A percentile compares a stretch with the other conserved stretches of the same genome.
phyloP scores from a whole-genome alignment of 495 filamentous ascomycete genomes.

The Neurospora sp. region DNA sequence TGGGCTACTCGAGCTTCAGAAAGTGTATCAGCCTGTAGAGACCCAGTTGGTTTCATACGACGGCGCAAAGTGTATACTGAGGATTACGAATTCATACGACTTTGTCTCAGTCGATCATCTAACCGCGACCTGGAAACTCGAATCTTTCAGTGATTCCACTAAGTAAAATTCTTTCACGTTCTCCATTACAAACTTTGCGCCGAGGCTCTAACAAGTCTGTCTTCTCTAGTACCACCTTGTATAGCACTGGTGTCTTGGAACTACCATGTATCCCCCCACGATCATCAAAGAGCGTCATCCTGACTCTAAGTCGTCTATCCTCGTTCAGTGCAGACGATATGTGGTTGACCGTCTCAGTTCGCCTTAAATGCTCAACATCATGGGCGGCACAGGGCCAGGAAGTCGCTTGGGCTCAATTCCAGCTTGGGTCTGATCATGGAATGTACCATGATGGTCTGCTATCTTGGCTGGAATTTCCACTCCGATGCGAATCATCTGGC shows the following conservation, averaged over 20 bases:
- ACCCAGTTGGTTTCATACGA: background rate
- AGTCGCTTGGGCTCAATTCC: constrained; percentile 20
- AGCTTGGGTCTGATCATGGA: background rate
- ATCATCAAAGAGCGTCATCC: constrained; percentile 2
- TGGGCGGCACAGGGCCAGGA: constrained; percentile 21
- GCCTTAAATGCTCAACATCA: background rate
- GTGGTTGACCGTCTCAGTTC: constrained; percentile 15
- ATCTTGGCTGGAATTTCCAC: background rate
- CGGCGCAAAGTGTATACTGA: constrained; percentile 13
- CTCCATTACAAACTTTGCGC: background rate
- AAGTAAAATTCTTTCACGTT: constrained; percentile 2
- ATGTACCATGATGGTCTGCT: fast-evolving
- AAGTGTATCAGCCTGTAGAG: constrained; percentile 48
- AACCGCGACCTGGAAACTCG: constrained; percentile 10
- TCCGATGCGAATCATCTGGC: background rate
- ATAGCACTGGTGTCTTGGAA: constrained; percentile 9
- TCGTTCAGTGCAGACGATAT: background rate
- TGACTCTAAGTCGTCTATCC: background rate
- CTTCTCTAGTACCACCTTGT: no score
- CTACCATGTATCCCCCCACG: constrained; percentile 7
- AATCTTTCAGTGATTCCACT: background rate
- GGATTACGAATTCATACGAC: constrained; percentile 42
- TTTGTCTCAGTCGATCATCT: constrained; percentile 43
- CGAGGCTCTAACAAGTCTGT: background rate
- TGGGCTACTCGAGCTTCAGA: constrained; percentile 51